These are phyloP conservation scores for Cryptosporidium ryanae DNA, from an alignment of 169 alveolate genomes.

Conservation along the genomic window DNA sequence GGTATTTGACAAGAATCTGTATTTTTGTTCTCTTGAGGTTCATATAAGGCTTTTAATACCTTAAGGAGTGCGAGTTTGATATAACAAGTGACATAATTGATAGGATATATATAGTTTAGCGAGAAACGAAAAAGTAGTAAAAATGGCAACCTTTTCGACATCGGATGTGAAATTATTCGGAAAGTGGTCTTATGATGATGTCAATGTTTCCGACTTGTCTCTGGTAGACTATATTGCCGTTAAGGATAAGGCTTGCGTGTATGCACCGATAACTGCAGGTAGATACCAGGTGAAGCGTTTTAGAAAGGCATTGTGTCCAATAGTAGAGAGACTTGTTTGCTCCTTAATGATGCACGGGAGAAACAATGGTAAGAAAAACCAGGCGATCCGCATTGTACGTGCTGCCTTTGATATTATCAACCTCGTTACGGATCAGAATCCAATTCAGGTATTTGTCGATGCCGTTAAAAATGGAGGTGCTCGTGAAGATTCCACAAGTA, in stretches of 20 bases:
- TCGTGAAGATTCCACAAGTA: conserved; percentile 99
- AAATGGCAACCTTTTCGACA: conserved; percentile 77
- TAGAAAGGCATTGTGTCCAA: conserved; percentile 99
- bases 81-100: no score
- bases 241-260: conserved; percentile 93
- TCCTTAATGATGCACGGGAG: conserved; percentile 90
- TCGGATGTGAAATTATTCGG: conserved; percentile 93
- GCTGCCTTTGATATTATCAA: conserved; percentile 98
- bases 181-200: conserved; percentile 96
- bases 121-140: background rate
- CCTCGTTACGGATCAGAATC: conserved; percentile 97
- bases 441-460: conserved; percentile 95
- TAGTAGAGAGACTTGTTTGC: conserved; percentile 96
- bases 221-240: conserved; percentile 95
- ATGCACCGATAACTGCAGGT: conserved; percentile 99
- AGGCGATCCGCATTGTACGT: conserved; percentile 97
- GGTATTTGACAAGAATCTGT: no score
- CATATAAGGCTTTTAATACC: no score
- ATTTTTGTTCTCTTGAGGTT: no score
- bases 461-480: conserved; percentile 99
- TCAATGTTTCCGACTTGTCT: conserved; percentile 94
- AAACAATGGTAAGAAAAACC: conserved; percentile 98
- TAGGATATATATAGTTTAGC: background rate
- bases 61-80: no score
- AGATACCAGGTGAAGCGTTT: conserved; percentile 97